A percentile compares a stretch with the other conserved stretches of the same genome.
These are phyloP conservation scores for Domatiomyces catenatus DNA, from an alignment of 2,329 filamentous ascomycete genomes.

Conservation along the genomic window DNA sequence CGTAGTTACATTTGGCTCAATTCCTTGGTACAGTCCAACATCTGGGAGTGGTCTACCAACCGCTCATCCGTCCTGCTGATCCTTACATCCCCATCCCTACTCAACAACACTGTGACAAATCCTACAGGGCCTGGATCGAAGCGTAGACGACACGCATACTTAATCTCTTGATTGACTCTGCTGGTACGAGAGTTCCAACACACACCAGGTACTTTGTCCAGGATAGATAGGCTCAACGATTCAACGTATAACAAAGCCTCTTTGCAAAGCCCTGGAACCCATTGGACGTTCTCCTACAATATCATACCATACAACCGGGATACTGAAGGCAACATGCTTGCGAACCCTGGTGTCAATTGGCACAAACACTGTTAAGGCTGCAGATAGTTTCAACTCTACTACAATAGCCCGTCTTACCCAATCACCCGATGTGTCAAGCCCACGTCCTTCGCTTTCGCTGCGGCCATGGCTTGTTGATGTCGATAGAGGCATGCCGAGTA, in stretches of 20 bases:
- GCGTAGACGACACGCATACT: not conserved
- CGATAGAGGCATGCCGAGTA: slow-evolving; percentile 12
- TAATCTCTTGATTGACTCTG: not conserved
- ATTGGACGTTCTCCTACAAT: not conserved
- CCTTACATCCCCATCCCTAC: not conserved
- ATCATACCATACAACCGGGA: not conserved
- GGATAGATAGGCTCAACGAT: not conserved
- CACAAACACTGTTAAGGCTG: not conserved
- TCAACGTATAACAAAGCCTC: not conserved
- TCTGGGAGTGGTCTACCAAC: not conserved
- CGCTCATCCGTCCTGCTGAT: not conserved
- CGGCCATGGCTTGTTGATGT: slow-evolving; percentile 16
- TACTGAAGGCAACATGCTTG: not conserved
- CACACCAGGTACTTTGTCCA: not conserved
- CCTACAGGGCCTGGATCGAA: not conserved
- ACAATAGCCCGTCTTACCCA: not conserved
- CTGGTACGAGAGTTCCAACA: not conserved
- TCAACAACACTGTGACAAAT: not conserved
- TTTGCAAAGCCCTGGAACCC: not conserved
- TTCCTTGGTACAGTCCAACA: not conserved
- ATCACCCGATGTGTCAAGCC: slow-evolving; percentile 16
- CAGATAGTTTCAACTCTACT: not conserved
- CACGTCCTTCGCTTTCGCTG: slow-evolving; percentile 17
- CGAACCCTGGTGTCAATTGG: not conserved
- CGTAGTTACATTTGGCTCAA: not conserved